Evolutionary conservation across 345 rosid genomes (phyloP), one percentile per base, ranked within the genome.

Genomic region (Sapria himalayana): DNA sequence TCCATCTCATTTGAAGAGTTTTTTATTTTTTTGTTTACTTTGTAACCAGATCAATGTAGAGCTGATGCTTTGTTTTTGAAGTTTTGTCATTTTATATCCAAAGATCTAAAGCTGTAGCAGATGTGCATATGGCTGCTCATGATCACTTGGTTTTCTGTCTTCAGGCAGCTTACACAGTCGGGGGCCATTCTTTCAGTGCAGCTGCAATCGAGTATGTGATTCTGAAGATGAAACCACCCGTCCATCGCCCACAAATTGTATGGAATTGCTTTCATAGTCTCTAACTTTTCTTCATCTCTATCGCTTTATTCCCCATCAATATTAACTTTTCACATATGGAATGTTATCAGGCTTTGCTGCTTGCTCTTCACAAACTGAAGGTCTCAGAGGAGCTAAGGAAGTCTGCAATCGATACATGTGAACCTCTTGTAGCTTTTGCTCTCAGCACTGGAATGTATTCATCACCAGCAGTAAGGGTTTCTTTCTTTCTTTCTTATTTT

Each of bases 101-200:
- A n/a, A n/a, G n/a, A n/a, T n/a, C n/a, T n/a, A n/a, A n/a, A n/a
- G n/a, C n/a, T n/a, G n/a, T n/a, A n/a, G n/a, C n/a, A n/a, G n/a
- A n/a, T n/a, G n/a, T n/a, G n/a, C n/a, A n/a, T n/a, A n/a, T n/a
- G n/a, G n/a, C 34, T n/a, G 20, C 10, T 27, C 25, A 52, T 19
- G 21, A 7, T 11, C 13, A 10, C 9, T 7, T 22, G 12, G 12
- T 37, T 50, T 20, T 31, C 34, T 51, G 52, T 21, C 45, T 41
- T 20, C 67, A 86, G 97, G 97, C 81, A 39, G 81, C 97, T 15
- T 86, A 86, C 50, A 78, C 92, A 15, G 85, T 86, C 19, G 94
- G 94, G 15, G 94, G 97, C 19, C 79, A 75, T 62, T 81, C 89
- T 37, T 81, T 73, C 52, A 81, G 65, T 19, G 97, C 92, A 34